Evolutionary conservation across 805 yeast species (phyloP).

Genomic region (Ogataea minuta): DNA sequence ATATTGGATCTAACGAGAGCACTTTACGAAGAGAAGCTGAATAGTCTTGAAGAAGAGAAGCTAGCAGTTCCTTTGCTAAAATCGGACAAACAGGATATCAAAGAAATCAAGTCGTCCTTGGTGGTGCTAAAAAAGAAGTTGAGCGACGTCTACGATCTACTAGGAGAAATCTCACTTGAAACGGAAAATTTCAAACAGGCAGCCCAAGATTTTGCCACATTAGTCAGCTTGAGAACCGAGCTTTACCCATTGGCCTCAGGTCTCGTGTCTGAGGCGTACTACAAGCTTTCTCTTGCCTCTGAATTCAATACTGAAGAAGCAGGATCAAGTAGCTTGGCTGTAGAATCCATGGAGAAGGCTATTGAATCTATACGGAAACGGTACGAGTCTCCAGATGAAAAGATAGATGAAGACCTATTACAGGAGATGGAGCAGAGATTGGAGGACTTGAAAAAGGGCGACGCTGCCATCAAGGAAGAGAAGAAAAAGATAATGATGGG

Average conservation of each 20-base stretch:
- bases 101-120: constrained; percentile 29
- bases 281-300: constrained; percentile 72
- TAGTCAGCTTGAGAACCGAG: constrained; percentile 53
- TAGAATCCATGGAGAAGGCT: constrained; percentile 38
- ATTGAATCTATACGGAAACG: constrained; percentile 45
- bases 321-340: constrained; percentile 53
- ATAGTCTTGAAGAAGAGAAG: constrained; percentile 6
- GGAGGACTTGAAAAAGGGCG: constrained; percentile 52
- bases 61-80: constrained; percentile 19
- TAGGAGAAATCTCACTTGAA: constrained; percentile 90
- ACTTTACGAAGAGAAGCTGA: constrained; percentile 49
- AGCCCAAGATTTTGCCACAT: constrained; percentile 58
- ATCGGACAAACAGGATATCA: constrained; percentile 22
- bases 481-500: constrained; percentile 55
- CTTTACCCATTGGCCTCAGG: constrained; percentile 53
- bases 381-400: constrained; percentile 37
- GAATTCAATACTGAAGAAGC: constrained; percentile 64
- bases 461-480: constrained; percentile 47
- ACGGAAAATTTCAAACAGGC: constrained; percentile 85
- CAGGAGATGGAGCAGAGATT: constrained; percentile 56
- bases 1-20: constrained; percentile 75
- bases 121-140: constrained; percentile 48
- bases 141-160: constrained; percentile 70
- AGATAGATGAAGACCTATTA: constrained; percentile 45
- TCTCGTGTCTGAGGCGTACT: constrained; percentile 73